These are phyloP conservation scores for Juglanconis sp. DNA, from an alignment of 2,329 filamentous ascomycete species.

Conservation along the genomic window DNA sequence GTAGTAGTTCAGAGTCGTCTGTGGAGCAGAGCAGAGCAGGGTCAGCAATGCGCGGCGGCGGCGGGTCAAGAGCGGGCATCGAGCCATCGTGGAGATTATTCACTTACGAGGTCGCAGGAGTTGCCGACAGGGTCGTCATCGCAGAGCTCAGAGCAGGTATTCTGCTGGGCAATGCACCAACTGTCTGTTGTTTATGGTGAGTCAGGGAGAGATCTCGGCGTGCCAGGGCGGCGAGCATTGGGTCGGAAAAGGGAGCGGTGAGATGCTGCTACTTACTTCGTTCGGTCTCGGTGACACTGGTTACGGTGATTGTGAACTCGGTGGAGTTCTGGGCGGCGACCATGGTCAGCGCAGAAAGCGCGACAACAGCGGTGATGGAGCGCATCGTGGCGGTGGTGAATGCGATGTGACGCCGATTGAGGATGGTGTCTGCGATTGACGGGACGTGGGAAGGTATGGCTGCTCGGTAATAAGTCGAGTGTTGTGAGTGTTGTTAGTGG, in stretches of 20 bases:
- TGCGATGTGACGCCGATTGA: not conserved
- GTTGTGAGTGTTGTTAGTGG: not conserved
- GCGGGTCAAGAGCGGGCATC: not conserved
- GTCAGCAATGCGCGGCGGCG: slow-evolving; percentile 9
- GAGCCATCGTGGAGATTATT: not conserved
- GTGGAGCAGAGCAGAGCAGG: slow-evolving; percentile 1
- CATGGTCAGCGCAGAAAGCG: slow-evolving; percentile 41
- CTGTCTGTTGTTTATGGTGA: slow-evolving; percentile 34
- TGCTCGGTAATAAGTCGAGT: not conserved
- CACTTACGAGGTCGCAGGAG: slow-evolving; percentile 44
- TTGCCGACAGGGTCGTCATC: slow-evolving; percentile 35
- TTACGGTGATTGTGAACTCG: slow-evolving; percentile 34
- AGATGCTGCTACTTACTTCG: slow-evolving; percentile 36
- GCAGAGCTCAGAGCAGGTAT: slow-evolving; percentile 51
- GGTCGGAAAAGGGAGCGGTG: not conserved
- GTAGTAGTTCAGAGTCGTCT: slow-evolving; percentile 43
- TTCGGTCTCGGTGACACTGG: slow-evolving; percentile 28
- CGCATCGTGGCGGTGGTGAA: slow-evolving; percentile 35
- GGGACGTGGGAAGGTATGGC: not conserved
- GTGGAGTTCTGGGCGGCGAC: slow-evolving; percentile 46
- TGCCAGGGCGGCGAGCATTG: too few relatives aligned
- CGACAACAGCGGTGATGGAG: slow-evolving; percentile 36
- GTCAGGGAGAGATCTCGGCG: not conserved
- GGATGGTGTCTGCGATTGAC: not conserved
- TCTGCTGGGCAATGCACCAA: slow-evolving; percentile 51